Evolutionary conservation across 306 rosid species (phyloP).

Genomic region (Prosopis cineraria): DNA sequence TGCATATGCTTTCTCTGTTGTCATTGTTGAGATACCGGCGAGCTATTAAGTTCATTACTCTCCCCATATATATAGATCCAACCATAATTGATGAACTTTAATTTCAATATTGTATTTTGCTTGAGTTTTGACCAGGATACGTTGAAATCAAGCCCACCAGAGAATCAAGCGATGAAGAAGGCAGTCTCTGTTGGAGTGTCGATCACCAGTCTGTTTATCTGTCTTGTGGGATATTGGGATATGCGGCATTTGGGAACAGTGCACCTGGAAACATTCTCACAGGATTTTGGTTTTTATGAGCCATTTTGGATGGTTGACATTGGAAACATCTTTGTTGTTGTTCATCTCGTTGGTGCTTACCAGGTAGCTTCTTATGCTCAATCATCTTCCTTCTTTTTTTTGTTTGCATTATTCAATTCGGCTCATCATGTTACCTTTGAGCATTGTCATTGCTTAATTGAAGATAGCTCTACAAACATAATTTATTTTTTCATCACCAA

Average conservation of each 20-base stretch:
- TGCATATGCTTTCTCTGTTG: constrained; percentile 38
- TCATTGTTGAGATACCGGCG: constrained; percentile 49
- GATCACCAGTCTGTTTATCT: constrained; percentile 40
- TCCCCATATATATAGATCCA: too few relatives aligned
- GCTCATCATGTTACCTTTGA: too few relatives aligned
- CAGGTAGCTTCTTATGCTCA: not conserved
- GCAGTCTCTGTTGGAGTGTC: constrained; percentile 18
- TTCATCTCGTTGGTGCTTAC: constrained; percentile 51
- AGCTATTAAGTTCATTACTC: not conserved
- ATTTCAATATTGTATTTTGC: not conserved
- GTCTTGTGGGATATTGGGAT: constrained; percentile 48
- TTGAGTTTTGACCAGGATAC: constrained; percentile 42
- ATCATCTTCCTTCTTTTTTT: too few relatives aligned
- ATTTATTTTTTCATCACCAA: too few relatives aligned
- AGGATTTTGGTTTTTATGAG: constrained; percentile 65
- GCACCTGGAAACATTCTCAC: constrained; percentile 62
- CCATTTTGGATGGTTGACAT: constrained; percentile 55
- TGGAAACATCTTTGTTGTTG: constrained; percentile 44
- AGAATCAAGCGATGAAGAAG: constrained; percentile 49
- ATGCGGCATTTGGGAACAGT: constrained; percentile 52
- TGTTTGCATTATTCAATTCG: too few relatives aligned
- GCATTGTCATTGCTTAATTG: too few relatives aligned
- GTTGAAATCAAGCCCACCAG: constrained; percentile 54
- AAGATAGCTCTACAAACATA: not conserved
- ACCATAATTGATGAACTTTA: too few relatives aligned